phyloP scores from a whole-genome alignment of 768 basidiomycete species.

The Cystofilobasidium bisporidii region DNA sequence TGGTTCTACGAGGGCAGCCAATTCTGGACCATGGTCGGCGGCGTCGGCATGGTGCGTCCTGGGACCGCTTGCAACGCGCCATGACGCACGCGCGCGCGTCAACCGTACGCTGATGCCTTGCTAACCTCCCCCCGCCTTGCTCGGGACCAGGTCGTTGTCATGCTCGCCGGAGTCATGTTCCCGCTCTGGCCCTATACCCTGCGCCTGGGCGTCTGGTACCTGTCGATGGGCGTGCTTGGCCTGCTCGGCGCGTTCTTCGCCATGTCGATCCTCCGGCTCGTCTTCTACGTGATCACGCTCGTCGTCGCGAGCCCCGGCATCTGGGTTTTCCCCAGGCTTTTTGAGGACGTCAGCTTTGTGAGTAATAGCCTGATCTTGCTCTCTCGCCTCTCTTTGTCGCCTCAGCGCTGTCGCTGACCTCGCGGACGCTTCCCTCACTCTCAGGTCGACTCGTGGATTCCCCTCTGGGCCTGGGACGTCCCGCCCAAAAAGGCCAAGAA shows the following conservation, averaged over 20 bases:
- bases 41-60: constrained; percentile 67
- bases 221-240: constrained; percentile 76
- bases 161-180: constrained; percentile 98
- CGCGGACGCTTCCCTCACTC: not conserved
- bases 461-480: constrained; percentile 92
- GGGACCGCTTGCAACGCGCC: too few species aligned
- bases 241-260: constrained; percentile 83
- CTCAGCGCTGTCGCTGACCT: not conserved
- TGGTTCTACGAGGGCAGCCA: constrained; percentile 97
- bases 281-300: constrained; percentile 88
- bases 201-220: constrained; percentile 90
- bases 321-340: constrained; percentile 97
- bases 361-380: constrained; percentile 41
- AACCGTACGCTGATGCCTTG: too few species aligned
- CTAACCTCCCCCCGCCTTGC: too few species aligned
- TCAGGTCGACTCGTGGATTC: constrained; percentile 94
- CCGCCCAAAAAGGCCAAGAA: constrained; percentile 60
- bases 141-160: constrained; percentile 50
- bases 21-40: constrained; percentile 84
- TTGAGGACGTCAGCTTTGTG: constrained; percentile 97
- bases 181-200: constrained; percentile 92
- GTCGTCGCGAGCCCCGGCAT: constrained; percentile 80
- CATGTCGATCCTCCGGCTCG: constrained; percentile 77
- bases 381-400: too few species aligned
- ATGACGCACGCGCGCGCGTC: too few species aligned